Evolutionary conservation across 2,329 filamentous ascomycete species (phyloP), one percentile per base, ranked within the genome.

Genomic region (Magnaporthiopsis rhizophila): DNA sequence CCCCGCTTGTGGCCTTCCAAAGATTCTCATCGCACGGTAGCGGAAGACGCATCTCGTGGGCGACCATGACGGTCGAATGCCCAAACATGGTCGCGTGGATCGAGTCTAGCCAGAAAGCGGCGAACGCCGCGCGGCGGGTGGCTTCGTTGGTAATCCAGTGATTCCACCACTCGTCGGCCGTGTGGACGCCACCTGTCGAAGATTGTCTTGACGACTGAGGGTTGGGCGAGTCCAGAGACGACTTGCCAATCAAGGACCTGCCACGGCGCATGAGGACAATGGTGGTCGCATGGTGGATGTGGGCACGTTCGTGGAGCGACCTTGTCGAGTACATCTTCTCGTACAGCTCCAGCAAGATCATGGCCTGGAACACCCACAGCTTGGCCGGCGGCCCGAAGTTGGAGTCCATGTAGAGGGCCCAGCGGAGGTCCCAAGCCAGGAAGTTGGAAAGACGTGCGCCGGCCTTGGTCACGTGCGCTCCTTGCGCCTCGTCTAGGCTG

Each of bases 11-110:
- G 5, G 95, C 95, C 64, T 89, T 90, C 95, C 95, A 99, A 13
- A 98, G 79, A 4, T 89, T 86, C 73, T 98, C 95, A 69, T 98
- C 93, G 72, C 94, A 98, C 0, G 95, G 95, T 58, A 99, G 77
- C 0, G 92, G 91, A 11, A 98, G 81, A 62, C 92, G 87, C 85
- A 99, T 91, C 75, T 98, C 95, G 71, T 98, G 93, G 2, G 93
- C 92, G 9, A 96, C 92, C 94, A 98, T 97, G 58, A 96, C 92
- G 0, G 92, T 94, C 3, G 93, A 95, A 75, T 98, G 95, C 0
- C 94, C 95, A 75, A 98, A 98, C 90, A 99, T 97, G 34, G 92
- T 97, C 1, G 93, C 92, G 75, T 99, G 95, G 1, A 93, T 96
- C 5, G 93, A 96, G 74, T 99, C 95, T 68, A 98, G 89, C 58